Evolutionary conservation across 2,329 filamentous ascomycete genomes (phyloP).

Genomic region (Aureobasidium leucospermi): DNA sequence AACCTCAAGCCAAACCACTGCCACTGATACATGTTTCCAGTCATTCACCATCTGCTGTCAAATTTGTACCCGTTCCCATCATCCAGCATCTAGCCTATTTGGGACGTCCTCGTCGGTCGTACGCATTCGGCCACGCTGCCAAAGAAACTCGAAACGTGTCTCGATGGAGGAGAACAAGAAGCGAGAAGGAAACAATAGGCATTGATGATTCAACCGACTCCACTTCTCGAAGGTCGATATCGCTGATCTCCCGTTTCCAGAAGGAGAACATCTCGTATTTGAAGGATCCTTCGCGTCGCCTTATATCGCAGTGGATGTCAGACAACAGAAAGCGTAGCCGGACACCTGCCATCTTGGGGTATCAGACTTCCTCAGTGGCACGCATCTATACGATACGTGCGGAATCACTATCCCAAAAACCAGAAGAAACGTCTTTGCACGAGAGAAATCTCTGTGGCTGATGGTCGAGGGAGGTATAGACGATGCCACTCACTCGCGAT

Average conservation of each 20-base stretch:
- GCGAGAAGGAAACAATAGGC: background rate
- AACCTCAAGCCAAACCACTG: background rate
- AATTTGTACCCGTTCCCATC: too few species aligned
- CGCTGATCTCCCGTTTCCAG: slow-evolving; percentile 11
- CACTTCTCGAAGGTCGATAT: background rate
- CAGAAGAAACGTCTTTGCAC: background rate
- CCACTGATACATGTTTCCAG: background rate
- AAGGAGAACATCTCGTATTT: background rate
- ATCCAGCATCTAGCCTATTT: background rate
- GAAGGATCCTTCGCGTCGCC: background rate
- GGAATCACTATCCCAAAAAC: background rate
- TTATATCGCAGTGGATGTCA: background rate
- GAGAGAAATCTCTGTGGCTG: background rate
- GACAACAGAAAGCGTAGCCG: background rate
- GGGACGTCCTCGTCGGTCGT: too few species aligned
- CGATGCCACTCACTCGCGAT: background rate
- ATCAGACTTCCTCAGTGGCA: background rate
- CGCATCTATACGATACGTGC: background rate
- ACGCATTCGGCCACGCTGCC: background rate
- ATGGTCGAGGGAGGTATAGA: background rate
- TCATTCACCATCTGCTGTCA: too few species aligned
- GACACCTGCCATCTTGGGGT: background rate
- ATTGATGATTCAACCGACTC: background rate
- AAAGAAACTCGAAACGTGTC: slow-evolving; percentile 1
- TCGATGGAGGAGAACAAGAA: background rate